Percentiles rank a stretch among this genome's conserved stretches.
Conservation (phyloP, 768 basidiomycete genomes). For the Suillus tomentosus region DNA sequence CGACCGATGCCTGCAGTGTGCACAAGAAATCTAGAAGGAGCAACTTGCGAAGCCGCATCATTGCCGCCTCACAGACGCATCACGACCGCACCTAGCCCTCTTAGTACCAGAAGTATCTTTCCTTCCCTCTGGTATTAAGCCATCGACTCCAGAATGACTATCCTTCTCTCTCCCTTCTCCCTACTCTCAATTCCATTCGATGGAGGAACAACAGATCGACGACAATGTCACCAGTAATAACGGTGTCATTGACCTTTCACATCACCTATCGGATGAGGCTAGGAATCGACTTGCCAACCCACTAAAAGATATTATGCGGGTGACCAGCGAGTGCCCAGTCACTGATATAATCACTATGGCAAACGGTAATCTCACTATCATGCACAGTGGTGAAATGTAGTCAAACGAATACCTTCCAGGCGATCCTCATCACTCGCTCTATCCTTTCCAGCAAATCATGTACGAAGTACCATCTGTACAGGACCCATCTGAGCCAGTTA, state of each 20-base stretch:
- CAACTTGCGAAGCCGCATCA: too few relatives aligned
- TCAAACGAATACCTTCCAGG: constrained; percentile 20
- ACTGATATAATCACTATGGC: constrained; percentile 37
- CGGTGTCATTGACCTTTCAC: constrained; percentile 28
- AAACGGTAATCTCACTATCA: constrained; percentile 29
- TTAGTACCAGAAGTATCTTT: too few relatives aligned
- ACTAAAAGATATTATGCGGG: constrained; percentile 38
- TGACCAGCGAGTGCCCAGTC: constrained; percentile 27
- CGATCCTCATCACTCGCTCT: constrained; percentile 39
- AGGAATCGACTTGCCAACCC: constrained; percentile 35
- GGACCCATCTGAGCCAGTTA: constrained; percentile 30
- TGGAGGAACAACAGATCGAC: too few relatives aligned
- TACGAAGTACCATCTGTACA: constrained; percentile 37
- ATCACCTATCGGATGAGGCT: constrained; percentile 39
- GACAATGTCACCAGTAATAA: neutral
- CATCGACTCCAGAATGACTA: too few relatives aligned
- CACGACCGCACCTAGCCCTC: too few relatives aligned
- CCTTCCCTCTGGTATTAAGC: too few relatives aligned
- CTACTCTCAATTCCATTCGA: too few relatives aligned
- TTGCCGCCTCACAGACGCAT: too few relatives aligned
- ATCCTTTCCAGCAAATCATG: constrained; percentile 35
- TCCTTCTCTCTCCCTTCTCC: too few relatives aligned
- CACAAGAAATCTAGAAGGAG: too few relatives aligned
- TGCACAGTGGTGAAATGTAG: neutral
- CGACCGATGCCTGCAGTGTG: too few relatives aligned